Evolutionary conservation across 192 early-diverging fungal species (phyloP).

Genomic region (Haplosporangium gracile): DNA sequence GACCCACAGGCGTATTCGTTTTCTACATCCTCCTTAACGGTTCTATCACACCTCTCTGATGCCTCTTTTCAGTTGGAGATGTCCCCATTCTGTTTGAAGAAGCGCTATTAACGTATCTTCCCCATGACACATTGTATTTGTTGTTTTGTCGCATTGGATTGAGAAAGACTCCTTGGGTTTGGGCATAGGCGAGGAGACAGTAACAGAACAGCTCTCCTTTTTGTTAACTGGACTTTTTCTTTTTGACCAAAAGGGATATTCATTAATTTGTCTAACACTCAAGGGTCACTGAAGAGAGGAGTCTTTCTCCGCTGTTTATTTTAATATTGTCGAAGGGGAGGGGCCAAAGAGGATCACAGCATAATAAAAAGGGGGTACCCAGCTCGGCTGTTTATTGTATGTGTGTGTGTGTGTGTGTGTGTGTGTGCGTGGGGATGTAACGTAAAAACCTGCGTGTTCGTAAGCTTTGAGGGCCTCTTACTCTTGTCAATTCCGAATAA

Average conservation of each 20-base stretch:
- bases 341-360: background rate
- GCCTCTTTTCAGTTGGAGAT: background rate
- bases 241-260: background rate
- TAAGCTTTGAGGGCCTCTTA: background rate
- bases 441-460: background rate
- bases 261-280: background rate
- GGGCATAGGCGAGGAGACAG: background rate
- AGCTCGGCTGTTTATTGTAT: background rate
- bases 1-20: background rate
- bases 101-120: no score
- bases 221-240: background rate
- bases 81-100: background rate
- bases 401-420: background rate
- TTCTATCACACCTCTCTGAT: background rate
- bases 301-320: background rate
- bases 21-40: background rate
- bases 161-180: background rate
- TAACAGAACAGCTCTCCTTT: background rate
- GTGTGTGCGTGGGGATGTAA: background rate
- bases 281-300: background rate
- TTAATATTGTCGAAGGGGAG: background rate
- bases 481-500: no score
- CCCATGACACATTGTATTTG: background rate
- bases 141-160: background rate
- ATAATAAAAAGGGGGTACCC: slow-evolving; percentile 16